Evolutionary conservation across 352 stramenopile species (phyloP).

Genomic region (Plasmopara halstedii): DNA sequence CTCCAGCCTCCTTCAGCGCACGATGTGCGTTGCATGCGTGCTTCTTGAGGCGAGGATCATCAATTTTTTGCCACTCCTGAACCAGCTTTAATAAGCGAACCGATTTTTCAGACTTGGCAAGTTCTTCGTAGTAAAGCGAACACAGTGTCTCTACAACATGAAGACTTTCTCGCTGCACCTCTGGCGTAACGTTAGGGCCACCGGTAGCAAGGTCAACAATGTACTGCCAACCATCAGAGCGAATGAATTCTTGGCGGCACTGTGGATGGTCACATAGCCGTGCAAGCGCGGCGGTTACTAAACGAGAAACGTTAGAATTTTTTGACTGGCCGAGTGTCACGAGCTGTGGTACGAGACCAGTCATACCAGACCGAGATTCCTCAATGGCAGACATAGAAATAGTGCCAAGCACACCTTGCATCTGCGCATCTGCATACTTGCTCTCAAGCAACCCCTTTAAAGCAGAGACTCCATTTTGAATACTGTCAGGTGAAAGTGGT

Average conservation of each 20-base stretch:
- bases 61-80: constrained; percentile 74
- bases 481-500: constrained; percentile 33
- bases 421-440: constrained; percentile 69
- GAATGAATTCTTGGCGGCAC: constrained; percentile 74
- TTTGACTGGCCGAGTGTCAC: constrained; percentile 57
- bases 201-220: constrained; percentile 71
- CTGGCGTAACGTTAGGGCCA: constrained; percentile 45
- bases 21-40: constrained; percentile 75
- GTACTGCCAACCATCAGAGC: constrained; percentile 77
- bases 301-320: constrained; percentile 45
- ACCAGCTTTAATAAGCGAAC: constrained; percentile 55
- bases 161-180: constrained; percentile 80
- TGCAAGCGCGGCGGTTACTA: constrained; percentile 67
- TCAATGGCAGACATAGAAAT: constrained; percentile 72
- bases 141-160: constrained; percentile 83
- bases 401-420: constrained; percentile 72
- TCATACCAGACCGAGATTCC: constrained; percentile 52
- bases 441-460: constrained; percentile 69
- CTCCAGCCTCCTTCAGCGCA: constrained; percentile 66
- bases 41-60: constrained; percentile 80
- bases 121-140: constrained; percentile 72
- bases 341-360: constrained; percentile 55
- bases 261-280: constrained; percentile 78
- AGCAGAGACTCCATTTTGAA: constrained; percentile 46
- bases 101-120: constrained; percentile 57